A percentile compares a stretch with the other conserved stretches of the same genome.
phyloP scores from a whole-genome alignment of 2,329 filamentous ascomycete genomes.

The Colletotrichum plurivorum region DNA sequence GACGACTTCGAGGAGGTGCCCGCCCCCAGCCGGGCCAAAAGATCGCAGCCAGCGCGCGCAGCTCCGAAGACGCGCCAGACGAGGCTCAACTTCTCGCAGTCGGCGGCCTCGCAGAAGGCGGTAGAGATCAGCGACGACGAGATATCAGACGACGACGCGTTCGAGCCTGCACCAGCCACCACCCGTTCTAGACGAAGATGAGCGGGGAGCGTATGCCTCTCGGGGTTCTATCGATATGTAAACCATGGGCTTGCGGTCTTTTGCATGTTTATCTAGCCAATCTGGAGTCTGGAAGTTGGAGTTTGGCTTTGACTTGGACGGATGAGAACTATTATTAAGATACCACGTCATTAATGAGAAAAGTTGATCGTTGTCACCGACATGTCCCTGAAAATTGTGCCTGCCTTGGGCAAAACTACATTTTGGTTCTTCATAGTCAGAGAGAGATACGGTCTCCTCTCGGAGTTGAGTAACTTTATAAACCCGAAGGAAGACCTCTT shows the following conservation, averaged over 20 bases:
- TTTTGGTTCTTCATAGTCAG: no score
- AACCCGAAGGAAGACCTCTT: no score
- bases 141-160: constrained; percentile 72
- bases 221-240: background rate
- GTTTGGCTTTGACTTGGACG: constrained; percentile 4
- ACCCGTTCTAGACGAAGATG: constrained; percentile 41
- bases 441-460: no score
- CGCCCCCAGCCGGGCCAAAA: constrained; percentile 34
- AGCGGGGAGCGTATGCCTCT: background rate
- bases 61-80: constrained; percentile 59
- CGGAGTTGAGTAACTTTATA: no score
- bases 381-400: background rate
- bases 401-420: background rate
- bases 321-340: constrained; percentile 2
- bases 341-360: constrained; percentile 10
- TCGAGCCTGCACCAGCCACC: constrained; percentile 65
- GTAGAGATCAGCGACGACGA: constrained; percentile 76
- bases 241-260: background rate
- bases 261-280: constrained; percentile 1
- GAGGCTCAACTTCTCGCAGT: constrained; percentile 65
- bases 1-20: constrained; percentile 61
- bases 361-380: background rate
- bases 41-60: constrained; percentile 50
- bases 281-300: constrained; percentile 12
- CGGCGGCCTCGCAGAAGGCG: constrained; percentile 60